Evolutionary conservation across 208 protist genomes (phyloP), one percentile per base, ranked within the genome.

Genomic region (Spongospora subterranea): DNA sequence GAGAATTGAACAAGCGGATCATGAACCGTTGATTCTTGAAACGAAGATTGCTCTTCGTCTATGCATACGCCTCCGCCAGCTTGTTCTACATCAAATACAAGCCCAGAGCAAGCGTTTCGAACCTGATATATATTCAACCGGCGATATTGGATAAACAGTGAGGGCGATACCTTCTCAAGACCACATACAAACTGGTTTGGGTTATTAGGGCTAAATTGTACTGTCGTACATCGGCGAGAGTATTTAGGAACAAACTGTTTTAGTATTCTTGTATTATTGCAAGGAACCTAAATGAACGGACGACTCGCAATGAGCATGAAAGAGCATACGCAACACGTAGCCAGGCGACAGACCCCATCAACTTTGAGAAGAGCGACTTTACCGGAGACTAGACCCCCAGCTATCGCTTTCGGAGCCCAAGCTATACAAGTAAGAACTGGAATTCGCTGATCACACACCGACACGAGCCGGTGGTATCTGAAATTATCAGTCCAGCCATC

Each of bases 241-340:
- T 82, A 82, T n/a, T 82, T 82, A 20, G 71, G 71, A n/a, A 82
- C 71, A 43, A 82, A 82, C 71, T 82, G 71, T 43, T 82, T 82
- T 20, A 82, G 6, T 6, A 82, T 82, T 6, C n/a, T 6, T 40
- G 17, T 13, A 40, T 82, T n/a, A 45, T 35, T 6, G 71, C 40
- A 35, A 45, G 17, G 17, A n/a, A 40, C 40, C 40, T 43, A 82
- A 43, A 82, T 17, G 17, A 82, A n/a, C 13, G 13, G n/a, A 20
- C 17, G n/a, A 82, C n/a, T n/a, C 71, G 40, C 17, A 6, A 43
- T 35, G 6, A 43, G 6, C 71, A 43, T 13, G 35, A n/a, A n/a
- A n/a, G n/a, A n/a, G n/a, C n/a, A n/a, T n/a, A n/a, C n/a, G n/a
- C n/a, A n/a, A n/a, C n/a, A n/a, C n/a, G 35, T 6, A 35, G 6